Conservation (phyloP, 768 basidiomycete species). For the Agaricus sinodeliciosus region DNA sequence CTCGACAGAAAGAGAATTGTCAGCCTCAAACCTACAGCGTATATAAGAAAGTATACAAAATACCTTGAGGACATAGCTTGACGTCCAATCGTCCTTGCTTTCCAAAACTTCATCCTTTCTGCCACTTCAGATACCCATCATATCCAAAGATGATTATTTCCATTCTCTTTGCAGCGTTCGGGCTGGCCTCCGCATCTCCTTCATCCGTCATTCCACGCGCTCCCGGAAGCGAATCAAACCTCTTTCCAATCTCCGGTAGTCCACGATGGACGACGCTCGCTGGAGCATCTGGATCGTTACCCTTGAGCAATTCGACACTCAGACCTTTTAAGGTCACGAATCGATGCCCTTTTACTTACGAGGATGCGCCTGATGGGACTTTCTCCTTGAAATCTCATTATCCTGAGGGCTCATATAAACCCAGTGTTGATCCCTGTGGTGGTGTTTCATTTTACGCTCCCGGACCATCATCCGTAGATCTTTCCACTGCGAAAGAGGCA, state of each 20-base stretch:
- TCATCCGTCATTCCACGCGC: slow-evolving; percentile 2
- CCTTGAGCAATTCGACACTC: slow-evolving; percentile 10
- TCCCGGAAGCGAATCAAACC: neutral
- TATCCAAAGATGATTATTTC: neutral
- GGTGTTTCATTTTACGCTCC: slow-evolving; percentile 62
- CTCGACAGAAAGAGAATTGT: no score
- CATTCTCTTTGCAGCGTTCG: slow-evolving; percentile 4
- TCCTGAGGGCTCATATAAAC: slow-evolving; percentile 45
- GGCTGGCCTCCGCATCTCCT: slow-evolving; percentile 6
- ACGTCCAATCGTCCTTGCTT: no score
- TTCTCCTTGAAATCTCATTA: slow-evolving; percentile 37
- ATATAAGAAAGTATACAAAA: no score
- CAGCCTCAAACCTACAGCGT: no score
- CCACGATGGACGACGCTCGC: slow-evolving; percentile 14
- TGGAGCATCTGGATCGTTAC: slow-evolving; percentile 8
- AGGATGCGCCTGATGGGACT: slow-evolving; percentile 36
- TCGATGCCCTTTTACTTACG: slow-evolving; percentile 18
- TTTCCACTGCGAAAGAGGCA: slow-evolving; percentile 50
- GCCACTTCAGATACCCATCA: neutral
- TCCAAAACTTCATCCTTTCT: no score
- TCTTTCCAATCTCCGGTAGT: slow-evolving; percentile 12
- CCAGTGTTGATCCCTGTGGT: slow-evolving; percentile 32
- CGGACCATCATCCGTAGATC: slow-evolving; percentile 39
- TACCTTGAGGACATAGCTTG: no score
- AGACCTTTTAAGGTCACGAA: slow-evolving; percentile 10